Conservation (phyloP, 768 basidiomycete genomes). For the Lyophyllum decastes region DNA sequence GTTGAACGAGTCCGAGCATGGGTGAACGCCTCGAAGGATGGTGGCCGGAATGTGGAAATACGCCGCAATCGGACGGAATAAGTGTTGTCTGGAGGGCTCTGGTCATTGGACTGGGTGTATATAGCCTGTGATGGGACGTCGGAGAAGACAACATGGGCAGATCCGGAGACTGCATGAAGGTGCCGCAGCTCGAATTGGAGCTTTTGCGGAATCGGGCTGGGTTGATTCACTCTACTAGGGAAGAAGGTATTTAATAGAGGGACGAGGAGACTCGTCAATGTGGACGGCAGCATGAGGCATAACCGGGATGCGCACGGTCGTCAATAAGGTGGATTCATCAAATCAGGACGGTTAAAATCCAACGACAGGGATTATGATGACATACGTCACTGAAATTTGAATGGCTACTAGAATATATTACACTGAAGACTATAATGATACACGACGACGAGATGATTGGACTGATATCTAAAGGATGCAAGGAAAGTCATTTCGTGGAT, state of each 20-base stretch:
- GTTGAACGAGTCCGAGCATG: slow-evolving; percentile 47
- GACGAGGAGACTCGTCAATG: slow-evolving; percentile 50
- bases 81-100: slow-evolving; percentile 14
- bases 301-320: slow-evolving; percentile 18
- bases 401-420: neutral
- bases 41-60: slow-evolving; percentile 43
- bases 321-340: neutral
- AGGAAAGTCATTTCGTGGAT: neutral
- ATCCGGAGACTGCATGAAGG: slow-evolving; percentile 54
- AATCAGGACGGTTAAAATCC: neutral
- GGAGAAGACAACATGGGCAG: slow-evolving; percentile 55
- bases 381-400: neutral
- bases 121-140: slow-evolving; percentile 35
- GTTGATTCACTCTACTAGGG: neutral
- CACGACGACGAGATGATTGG: neutral
- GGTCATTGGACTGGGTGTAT: slow-evolving; percentile 3
- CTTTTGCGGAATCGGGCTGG: slow-evolving; percentile 4
- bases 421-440: slow-evolving; percentile 4
- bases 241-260: slow-evolving; percentile 36
- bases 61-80: slow-evolving; percentile 41
- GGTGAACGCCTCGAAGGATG: slow-evolving; percentile 45
- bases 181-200: slow-evolving; percentile 62
- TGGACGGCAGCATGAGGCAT: slow-evolving; percentile 52
- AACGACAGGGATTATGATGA: neutral
- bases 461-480: slow-evolving; percentile 6